Base-by-base conservation (phyloP, 2,329 filamentous ascomycete genomes). In the Diplodia seriata region DNA sequence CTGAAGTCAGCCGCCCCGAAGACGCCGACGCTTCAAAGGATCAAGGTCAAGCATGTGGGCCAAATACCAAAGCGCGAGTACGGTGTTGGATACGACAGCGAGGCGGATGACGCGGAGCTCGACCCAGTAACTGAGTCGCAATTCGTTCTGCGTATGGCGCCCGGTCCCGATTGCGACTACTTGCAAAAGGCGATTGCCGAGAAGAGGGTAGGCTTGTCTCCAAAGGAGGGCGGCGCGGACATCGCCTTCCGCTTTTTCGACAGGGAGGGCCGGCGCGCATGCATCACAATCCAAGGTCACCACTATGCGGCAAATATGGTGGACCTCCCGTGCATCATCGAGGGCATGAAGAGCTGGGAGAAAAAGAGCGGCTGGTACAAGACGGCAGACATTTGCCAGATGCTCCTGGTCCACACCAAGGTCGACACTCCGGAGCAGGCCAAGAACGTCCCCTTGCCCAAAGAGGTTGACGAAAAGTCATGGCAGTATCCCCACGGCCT, bases 61-160 rank as follows among this genome's bases (percentile, higher is more conserved):
- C 86, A 88, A 70, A 84, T 87, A 1, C 90, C 91, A 7, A 83
- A 86, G 38, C 87, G 92, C 70, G 89, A 89, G 5, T 86, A 88
- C 1, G 95, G 95, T 63, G 93, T 97, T 67, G 95, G 94, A 8
- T 99, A 98, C 79, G 95, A 99, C 77, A 97, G 94, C 3, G 95
- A 98, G 79, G 93, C 94, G 14, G 95, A 93, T 67, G 95, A 98
- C 75, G 88, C 90, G 15, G 95, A 99, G 78, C 80, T 83, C 11
- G 95, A 99, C 74, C 95, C 95, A 0, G 86, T 91, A 1, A 92
- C 97, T 69, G 94, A 98, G 78, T 91, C 94, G 74, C 90, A 96
- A 71, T 92, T 98, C 72, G 85, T 99, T 9, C 79, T 99, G 70
- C 91, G 95, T 69, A 97, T 97, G 91, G 79, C 89, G 66, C 92